Evolutionary conservation across 2,329 filamentous ascomycete species (phyloP), one percentile per base, ranked within the genome.

Genomic region (Colletotrichum godetiae): DNA sequence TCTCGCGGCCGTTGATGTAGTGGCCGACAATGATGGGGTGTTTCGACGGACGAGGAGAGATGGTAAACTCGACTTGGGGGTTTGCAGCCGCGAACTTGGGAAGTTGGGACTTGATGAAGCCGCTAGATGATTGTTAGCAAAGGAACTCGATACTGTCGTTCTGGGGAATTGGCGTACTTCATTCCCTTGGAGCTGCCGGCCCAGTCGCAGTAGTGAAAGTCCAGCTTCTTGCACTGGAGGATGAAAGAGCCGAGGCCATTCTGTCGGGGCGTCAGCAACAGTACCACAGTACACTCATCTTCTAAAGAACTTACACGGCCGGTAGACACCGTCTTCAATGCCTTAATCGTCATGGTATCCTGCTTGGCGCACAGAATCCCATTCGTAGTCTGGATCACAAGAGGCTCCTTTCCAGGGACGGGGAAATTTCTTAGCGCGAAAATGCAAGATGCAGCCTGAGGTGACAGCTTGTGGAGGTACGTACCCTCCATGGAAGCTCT

Each of bases 211-310:
- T 98, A 99, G 86, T 97, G 94, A 81, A 99, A 94, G 83, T 98
- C 94, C 83, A 99, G 88, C 81, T 93, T 94, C 88, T 95, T 97
- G 91, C 97, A 99, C 87, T 98, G 96, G 72, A 98, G 91, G 84
- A 99, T 94, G 88, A 98, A 98, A 82, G 95, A 94, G 80, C 96
- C 96, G 78, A 98, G 89, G 88, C 97, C 97, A 87, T 99, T 98
- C 95, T 98, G 70, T 22, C 22, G 33, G 31, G 19, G 11, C 57
- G 52, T 75, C 59, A 72, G 60, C 29, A 11, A 27, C 4, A 13
- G 10, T 13, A 15, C 19, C 42, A 19, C 42, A 29, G 12, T 31
- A 29, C 2, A 7, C 4, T 19, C 13, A 4, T 13, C 22, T 11
- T 15, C 8, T 1, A 56, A 29, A 42, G 27, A 29, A 24, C 82